Conservation (phyloP, 305 asterid genomes). For the Solanum hybrid region DNA sequence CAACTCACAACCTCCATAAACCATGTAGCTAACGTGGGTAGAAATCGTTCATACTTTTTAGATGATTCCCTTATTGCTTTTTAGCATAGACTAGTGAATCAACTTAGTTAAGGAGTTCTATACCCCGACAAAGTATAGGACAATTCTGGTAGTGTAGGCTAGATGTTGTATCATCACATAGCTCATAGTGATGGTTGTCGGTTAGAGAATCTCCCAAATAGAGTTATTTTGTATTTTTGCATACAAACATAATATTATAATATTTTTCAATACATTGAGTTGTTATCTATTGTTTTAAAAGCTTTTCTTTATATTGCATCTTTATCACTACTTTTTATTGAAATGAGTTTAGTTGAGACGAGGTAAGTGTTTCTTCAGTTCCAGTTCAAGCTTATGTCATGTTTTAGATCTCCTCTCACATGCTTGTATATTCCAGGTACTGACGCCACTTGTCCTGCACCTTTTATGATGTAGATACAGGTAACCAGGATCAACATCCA, state of each 20-base stretch:
- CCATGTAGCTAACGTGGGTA: background rate
- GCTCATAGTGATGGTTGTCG: background rate
- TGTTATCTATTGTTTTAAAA: too few relatives aligned
- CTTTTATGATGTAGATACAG: background rate
- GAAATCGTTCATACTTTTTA: background rate
- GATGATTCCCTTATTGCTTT: background rate
- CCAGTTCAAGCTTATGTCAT: background rate
- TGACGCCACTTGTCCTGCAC: background rate
- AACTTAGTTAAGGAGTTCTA: background rate
- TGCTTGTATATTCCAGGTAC: background rate
- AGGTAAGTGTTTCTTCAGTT: background rate
- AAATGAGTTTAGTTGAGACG: background rate
- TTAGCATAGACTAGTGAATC: background rate
- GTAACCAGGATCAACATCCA: background rate
- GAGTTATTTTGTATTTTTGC: background rate
- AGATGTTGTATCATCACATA: background rate
- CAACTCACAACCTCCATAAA: background rate
- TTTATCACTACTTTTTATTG: too few relatives aligned
- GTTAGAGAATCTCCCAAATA: background rate
- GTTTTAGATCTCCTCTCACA: background rate
- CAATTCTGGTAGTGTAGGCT: background rate
- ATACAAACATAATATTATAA: too few relatives aligned
- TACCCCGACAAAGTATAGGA: background rate
- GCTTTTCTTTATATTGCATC: too few relatives aligned
- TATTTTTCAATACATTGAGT: background rate